Evolutionary conservation across 73 alveolate species (phyloP).

Genomic region (Stentor coeruleus): DNA sequence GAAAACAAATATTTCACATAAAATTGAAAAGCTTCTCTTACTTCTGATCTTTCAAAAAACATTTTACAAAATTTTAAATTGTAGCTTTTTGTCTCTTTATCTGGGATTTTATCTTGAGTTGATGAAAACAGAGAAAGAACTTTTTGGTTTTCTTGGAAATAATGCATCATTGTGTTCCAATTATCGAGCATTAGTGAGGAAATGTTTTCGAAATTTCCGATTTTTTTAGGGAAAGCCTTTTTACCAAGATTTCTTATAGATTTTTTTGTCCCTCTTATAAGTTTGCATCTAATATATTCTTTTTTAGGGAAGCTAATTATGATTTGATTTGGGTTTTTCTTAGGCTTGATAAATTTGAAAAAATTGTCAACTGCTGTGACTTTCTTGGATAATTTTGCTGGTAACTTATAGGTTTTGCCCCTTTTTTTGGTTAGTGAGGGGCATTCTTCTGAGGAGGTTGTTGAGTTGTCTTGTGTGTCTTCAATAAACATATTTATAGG

Average conservation of each 20-base stretch:
- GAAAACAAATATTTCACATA: background rate
- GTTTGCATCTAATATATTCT: background rate
- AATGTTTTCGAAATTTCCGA: background rate
- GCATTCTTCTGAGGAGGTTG: too few relatives aligned
- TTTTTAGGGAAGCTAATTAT: too few relatives aligned
- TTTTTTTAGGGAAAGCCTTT: background rate
- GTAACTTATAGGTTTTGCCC: too few relatives aligned
- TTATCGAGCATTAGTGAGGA: background rate
- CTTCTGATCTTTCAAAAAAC: background rate
- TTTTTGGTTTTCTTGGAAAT: background rate
- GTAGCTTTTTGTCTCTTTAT: background rate
- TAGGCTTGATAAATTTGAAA: too few relatives aligned
- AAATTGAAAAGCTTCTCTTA: background rate
- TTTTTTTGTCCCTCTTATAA: background rate
- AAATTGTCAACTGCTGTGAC: too few relatives aligned
- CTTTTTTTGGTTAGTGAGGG: too few relatives aligned
- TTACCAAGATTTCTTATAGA: background rate
- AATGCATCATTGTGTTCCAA: background rate
- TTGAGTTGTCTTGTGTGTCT: too few relatives aligned
- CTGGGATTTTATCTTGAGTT: background rate
- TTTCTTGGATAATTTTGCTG: too few relatives aligned
- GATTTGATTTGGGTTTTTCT: too few relatives aligned
- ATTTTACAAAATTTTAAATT: background rate
- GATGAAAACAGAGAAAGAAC: background rate
- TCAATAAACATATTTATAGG: too few relatives aligned